A percentile compares a stretch with the other conserved stretches of the same genome.
phyloP scores from a whole-genome alignment of 306 rosid genomes.

The Quercus wislizeni region DNA sequence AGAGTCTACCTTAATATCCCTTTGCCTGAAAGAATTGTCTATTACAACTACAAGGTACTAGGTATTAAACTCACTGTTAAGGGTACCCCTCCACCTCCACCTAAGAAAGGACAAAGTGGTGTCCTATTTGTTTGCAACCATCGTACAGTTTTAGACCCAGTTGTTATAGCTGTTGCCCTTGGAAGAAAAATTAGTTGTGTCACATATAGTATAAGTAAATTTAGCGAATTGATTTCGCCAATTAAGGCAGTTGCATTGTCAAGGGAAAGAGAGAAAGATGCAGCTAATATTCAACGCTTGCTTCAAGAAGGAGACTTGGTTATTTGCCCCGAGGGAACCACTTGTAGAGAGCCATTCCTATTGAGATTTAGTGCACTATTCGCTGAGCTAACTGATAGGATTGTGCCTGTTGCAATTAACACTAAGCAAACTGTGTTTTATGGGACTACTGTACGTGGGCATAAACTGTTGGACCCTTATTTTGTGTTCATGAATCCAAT shows the following conservation, averaged over 20 bases:
- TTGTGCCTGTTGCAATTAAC: conserved; percentile 89
- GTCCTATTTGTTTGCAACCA: conserved; percentile 88
- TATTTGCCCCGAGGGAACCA: conserved; percentile 92
- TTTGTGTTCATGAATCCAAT: conserved; percentile 93
- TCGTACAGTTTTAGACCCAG: conserved; percentile 83
- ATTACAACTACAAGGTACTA: conserved; percentile 67
- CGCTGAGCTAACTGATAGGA: conserved; percentile 77
- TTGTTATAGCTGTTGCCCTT: conserved; percentile 66
- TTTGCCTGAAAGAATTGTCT: conserved; percentile 64
- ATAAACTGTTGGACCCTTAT: conserved; percentile 78
- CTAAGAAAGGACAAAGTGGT: conserved; percentile 66
- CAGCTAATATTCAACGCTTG: conserved; percentile 57
- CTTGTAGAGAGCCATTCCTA: conserved; percentile 83
- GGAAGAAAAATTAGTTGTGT: conserved; percentile 90
- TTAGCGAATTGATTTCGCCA: conserved; percentile 78
- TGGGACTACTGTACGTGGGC: conserved; percentile 75
- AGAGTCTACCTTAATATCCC: conserved; percentile 79
- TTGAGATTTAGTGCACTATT: conserved; percentile 87
- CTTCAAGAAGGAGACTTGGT: conserved; percentile 90
- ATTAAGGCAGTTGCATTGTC: conserved; percentile 80
- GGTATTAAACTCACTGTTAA: conserved; percentile 69
- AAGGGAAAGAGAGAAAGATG: conserved; percentile 84
- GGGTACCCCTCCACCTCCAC: conserved; percentile 87
- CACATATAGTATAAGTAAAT: conserved; percentile 87
- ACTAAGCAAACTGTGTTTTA: conserved; percentile 78